A percentile compares a stretch with the other conserved stretches of the same genome.
These are phyloP conservation scores for Dendrostoma leiphaemia DNA, from an alignment of 2,329 filamentous ascomycete genomes.

Conservation along the genomic window DNA sequence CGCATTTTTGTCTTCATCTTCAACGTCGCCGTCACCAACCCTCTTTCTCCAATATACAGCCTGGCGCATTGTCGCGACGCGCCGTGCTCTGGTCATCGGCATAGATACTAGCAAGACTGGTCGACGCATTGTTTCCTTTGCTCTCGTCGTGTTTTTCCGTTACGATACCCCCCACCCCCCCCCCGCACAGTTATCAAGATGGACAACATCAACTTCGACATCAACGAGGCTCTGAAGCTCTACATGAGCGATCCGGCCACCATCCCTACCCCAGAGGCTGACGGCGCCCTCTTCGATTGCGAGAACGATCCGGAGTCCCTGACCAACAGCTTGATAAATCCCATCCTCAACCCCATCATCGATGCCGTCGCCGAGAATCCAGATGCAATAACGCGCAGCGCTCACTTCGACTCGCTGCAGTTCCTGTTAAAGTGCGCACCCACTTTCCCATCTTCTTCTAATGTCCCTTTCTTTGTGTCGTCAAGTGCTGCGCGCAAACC, in stretches of 20 bases:
- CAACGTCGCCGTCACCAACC: no score
- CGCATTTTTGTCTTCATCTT: neutral
- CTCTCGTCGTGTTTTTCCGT: constrained; percentile 4
- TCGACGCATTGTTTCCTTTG: neutral
- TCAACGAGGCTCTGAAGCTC: constrained; percentile 93
- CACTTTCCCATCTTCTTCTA: constrained; percentile 40
- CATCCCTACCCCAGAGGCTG: constrained; percentile 83
- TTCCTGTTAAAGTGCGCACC: constrained; percentile 92
- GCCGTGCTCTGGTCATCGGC: neutral
- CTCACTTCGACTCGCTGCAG: constrained; percentile 87
- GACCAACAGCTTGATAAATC: constrained; percentile 75
- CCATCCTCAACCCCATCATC: constrained; percentile 85
- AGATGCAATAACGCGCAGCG: constrained; percentile 76
- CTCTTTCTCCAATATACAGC: no score
- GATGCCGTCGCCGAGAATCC: constrained; percentile 90
- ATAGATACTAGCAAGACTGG: neutral
- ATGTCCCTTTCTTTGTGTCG: neutral
- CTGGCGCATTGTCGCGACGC: neutral
- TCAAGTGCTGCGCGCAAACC: neutral
- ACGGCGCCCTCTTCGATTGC: constrained; percentile 80
- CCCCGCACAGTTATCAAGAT: constrained; percentile 41
- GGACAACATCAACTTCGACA: constrained; percentile 84
- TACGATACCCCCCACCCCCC: constrained; percentile 17
- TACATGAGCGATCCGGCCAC: constrained; percentile 91
- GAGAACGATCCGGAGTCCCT: constrained; percentile 87